Evolutionary conservation across 768 basidiomycete species (phyloP).

Genomic region (Lactarius sanguifluus): DNA sequence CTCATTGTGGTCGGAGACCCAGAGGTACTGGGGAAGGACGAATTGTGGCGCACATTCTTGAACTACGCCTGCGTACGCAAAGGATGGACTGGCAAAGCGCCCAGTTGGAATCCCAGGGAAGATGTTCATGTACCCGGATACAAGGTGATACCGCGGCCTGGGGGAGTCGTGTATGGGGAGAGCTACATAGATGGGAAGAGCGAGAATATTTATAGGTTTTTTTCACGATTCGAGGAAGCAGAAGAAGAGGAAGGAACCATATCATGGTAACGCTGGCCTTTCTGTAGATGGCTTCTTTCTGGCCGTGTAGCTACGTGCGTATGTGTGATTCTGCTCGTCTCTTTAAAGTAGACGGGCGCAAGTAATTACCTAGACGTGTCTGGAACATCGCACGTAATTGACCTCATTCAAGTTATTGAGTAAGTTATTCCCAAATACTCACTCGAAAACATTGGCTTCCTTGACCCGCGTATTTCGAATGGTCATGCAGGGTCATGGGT

Average conservation of each 20-base stretch:
- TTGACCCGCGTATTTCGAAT: background rate
- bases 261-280: too few relatives aligned
- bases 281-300: too few relatives aligned
- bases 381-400: too few relatives aligned
- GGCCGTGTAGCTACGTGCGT: too few relatives aligned
- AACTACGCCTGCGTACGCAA: conserved; percentile 51
- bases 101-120: conserved; percentile 40
- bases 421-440: too few relatives aligned
- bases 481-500: too few relatives aligned
- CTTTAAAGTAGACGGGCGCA: background rate
- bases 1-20: conserved; percentile 66
- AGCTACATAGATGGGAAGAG: conserved; percentile 14
- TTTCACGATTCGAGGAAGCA: background rate
- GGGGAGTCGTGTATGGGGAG: conserved; percentile 1
- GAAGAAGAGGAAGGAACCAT: background rate
- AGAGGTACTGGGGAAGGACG: conserved; percentile 54
- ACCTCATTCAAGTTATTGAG: too few relatives aligned
- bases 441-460: background rate
- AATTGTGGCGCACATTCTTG: conserved; percentile 59
- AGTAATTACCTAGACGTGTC: too few relatives aligned
- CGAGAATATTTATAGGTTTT: too few relatives aligned
- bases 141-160: background rate
- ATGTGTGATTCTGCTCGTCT: background rate
- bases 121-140: background rate
- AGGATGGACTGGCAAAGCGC: conserved; percentile 52